phyloP scores from a whole-genome alignment of 352 stramenopile genomes.

The Globisporangium barbulae region DNA sequence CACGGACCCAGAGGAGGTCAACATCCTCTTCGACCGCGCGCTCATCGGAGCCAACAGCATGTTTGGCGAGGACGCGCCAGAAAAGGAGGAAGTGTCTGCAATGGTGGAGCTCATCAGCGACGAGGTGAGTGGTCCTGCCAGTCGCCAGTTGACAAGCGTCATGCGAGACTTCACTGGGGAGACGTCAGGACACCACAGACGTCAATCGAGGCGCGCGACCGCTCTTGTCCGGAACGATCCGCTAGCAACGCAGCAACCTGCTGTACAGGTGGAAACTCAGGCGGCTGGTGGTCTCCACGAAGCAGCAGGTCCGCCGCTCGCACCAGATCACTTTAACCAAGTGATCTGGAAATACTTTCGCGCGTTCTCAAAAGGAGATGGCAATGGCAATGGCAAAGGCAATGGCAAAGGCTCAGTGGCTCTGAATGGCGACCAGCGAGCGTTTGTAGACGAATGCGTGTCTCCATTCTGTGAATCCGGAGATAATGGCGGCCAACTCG shows the following conservation, averaged over 20 bases:
- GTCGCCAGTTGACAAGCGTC: neutral
- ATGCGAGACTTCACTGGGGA: neutral
- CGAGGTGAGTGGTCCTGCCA: neutral
- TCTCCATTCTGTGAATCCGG: slow-evolving; percentile 9
- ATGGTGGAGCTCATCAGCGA: neutral
- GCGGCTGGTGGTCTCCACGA: neutral
- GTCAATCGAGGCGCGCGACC: neutral
- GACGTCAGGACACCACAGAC: too few species aligned
- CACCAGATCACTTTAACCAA: neutral
- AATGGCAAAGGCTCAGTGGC: neutral
- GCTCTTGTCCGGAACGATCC: neutral
- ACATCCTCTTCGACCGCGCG: slow-evolving; percentile 10
- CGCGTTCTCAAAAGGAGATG: neutral
- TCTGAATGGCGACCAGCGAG: slow-evolving; percentile 2
- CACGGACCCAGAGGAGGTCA: slow-evolving; percentile 17
- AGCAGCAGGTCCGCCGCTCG: neutral
- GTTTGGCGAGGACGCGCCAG: slow-evolving; percentile 14
- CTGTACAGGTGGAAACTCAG: neutral
- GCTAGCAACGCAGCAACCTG: too few species aligned
- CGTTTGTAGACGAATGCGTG: neutral
- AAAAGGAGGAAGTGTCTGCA: neutral
- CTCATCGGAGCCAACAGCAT: slow-evolving; percentile 29
- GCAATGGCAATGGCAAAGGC: too few species aligned
- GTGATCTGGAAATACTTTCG: slow-evolving; percentile 6
- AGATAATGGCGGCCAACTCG: neutral